These are phyloP conservation scores for Daphne laureola DNA, from an alignment of 441 rosid genomes.

Conservation along the genomic window DNA sequence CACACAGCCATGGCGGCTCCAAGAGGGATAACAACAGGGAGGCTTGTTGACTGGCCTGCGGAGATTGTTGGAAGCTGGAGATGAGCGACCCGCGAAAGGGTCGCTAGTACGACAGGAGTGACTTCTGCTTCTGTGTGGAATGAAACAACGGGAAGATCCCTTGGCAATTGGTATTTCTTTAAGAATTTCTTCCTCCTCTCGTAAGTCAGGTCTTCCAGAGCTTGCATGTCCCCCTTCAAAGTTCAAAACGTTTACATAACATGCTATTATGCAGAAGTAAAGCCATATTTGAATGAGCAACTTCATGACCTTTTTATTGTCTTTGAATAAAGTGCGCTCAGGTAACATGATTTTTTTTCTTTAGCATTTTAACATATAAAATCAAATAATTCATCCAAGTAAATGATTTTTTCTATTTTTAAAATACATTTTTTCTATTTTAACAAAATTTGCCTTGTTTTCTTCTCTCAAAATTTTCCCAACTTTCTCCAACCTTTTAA, in stretches of 20 bases:
- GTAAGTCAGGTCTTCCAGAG: conserved; percentile 90
- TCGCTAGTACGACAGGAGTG: conserved; percentile 68
- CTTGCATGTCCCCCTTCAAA: conserved; percentile 81
- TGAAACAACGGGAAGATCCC: conserved; percentile 78
- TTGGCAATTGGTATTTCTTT: conserved; percentile 57
- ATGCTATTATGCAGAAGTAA: neutral
- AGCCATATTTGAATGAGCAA: too few species aligned
- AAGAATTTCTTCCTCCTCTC: conserved; percentile 77
- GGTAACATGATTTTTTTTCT: too few species aligned
- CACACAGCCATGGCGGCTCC: conserved; percentile 98
- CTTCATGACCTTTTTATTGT: too few species aligned
- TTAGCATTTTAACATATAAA: too few species aligned
- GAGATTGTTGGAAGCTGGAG: conserved; percentile 61
- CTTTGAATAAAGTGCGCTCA: too few species aligned
- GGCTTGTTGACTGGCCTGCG: conserved; percentile 46
- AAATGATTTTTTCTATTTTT: too few species aligned
- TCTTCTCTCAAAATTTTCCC: too few species aligned
- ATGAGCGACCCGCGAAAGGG: conserved; percentile 84
- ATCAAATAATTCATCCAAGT: too few species aligned
- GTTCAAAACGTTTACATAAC: conserved; percentile 1
- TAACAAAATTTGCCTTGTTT: too few species aligned
- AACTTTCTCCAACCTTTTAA: too few species aligned
- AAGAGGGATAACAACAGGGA: conserved; percentile 86
- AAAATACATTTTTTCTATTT: too few species aligned
- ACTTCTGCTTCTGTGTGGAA: conserved; percentile 88